These are phyloP conservation scores for Xylaria cubensis DNA, from an alignment of 495 filamentous ascomycete genomes.

Conservation along the genomic window DNA sequence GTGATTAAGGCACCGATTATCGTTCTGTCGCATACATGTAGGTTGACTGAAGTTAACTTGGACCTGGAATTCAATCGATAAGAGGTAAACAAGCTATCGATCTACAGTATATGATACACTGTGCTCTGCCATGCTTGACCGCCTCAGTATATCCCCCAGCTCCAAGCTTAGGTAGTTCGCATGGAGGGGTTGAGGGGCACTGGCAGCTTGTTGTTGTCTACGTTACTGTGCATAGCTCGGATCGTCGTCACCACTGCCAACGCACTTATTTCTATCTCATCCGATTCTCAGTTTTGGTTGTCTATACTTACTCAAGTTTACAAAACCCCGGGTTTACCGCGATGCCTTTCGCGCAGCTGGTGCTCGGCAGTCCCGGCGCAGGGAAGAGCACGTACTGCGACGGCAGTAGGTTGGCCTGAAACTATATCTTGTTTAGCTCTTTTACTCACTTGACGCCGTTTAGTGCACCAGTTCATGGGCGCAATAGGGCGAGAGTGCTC, in stretches of 20 bases:
- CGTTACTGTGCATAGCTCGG: conserved; percentile 13
- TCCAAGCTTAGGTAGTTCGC: not conserved
- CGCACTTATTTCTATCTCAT: not conserved
- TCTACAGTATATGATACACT: not conserved
- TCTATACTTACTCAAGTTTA: not conserved
- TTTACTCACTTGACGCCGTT: not conserved
- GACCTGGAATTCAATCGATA: conserved; percentile 24
- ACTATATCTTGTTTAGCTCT: conserved; percentile 4
- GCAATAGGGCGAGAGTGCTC: conserved; percentile 95
- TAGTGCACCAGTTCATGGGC: conserved; percentile 93
- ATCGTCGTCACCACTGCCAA: not conserved
- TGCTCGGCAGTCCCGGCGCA: conserved; percentile 90
- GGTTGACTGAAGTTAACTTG: no score
- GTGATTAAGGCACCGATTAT: not conserved
- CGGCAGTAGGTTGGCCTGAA: conserved; percentile 65
- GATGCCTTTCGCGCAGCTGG: conserved; percentile 71
- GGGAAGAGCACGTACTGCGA: conserved; percentile 98
- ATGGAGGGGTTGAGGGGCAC: conserved; percentile 38
- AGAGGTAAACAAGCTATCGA: conserved; percentile 23
- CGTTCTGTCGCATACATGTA: conserved; percentile 10
- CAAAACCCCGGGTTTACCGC: not conserved
- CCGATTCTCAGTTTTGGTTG: not conserved
- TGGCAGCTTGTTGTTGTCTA: conserved; percentile 23
- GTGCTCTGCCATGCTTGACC: conserved; percentile 25
- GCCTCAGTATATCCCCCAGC: conserved; percentile 34